Base-by-base conservation (phyloP, 2,329 filamentous ascomycete species). In the Fusarium longipes region DNA sequence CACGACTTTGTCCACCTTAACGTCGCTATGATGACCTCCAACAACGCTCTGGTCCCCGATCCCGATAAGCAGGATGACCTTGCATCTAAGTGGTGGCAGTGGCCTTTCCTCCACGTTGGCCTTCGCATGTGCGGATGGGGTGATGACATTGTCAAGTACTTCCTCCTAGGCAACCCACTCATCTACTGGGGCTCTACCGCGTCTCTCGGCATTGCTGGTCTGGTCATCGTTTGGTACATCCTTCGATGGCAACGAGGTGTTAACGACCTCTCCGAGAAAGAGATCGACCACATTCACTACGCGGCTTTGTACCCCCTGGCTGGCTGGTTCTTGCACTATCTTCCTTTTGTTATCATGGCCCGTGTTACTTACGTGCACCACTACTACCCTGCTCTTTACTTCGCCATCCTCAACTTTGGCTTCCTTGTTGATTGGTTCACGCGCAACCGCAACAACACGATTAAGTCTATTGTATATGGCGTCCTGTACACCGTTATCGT, bases 1-100 rank as follows among this genome's bases (percentile, higher is more conserved):
- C 94, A 97, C 77, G 96, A 99, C 80, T 99, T 99, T 75, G 90
- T 99, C 67, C 96, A 99, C 79, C 84, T 98, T 64, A 99, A 99
- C 77, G 96, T 99, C 65, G 96, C 96, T 66, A 99, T 99, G 96
- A 97, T 98, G 95, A 99, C 96, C 5, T 98, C 96, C 36, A 99
- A 99, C 86, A 99, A 99, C 76, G 96, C 96, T 24, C 88, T 99
- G 43, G 93, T 99, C 20, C 96, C 96, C 6, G 96, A 99, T 75
- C 95, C 96, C 6, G 96, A 99, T 79, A 99, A 99, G 87, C 96
- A 99, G 79, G 96, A 99, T 75, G 96, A 99, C 75, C 88, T 99
- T 45, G 96, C 96, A 30, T 99, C 96, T 15, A 86, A 93, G 70
- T 97, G 94, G 84, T 99, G 96, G 96, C 94, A 99, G 81, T 99